Base-by-base conservation (phyloP, 2,329 filamentous ascomycete genomes). In the Diaporthe helianthi region DNA sequence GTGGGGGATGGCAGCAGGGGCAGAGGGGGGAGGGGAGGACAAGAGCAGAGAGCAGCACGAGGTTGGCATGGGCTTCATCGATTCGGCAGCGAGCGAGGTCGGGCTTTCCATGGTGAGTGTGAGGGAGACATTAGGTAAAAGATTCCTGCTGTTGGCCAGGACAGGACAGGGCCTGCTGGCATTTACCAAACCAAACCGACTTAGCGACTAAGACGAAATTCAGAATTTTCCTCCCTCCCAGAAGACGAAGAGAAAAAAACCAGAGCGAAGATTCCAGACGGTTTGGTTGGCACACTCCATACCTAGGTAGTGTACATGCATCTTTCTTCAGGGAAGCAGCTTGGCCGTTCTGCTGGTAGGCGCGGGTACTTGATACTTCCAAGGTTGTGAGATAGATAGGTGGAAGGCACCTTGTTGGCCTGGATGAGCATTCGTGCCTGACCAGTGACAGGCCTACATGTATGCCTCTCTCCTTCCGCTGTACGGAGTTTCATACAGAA, bases 101-200 rank as follows among this genome's bases (percentile, higher is more conserved):
- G 68, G 68, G 64, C 38, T 54, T 49, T 63, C 41, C 19, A 54
- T 51, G 58, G 68, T 52, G 41, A 64, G 46, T 31, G n/a, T 13
- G 41, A 63, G 44, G 44, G 58, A 49, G 44, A 49, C 29, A 76
- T 76, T 76, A 76, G 72, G 75, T 76, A 76, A 76, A 70, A 73
- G 72, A 71, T 72, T 71, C 69, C 53, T 66, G 44, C 52, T 69
- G 65, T 67, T 67, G 65, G 65, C 65, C 38, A 36, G 64, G 29
- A 44, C 64, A 54, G 64, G 63, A 52, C 51, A 55, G 65, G 29
- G 19, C 49, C 54, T 41, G 52, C 58, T 72, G 47, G 38, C 52
- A 47, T 36, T 31, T 49, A 29, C 54, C 58, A 63, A 49, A 49
- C 58, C 58, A 36, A 63, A 63, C n/a, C 58, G 44, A 63, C 58